Percentiles rank a stretch among this genome's conserved stretches.
Conservation (phyloP, 805 yeast genomes). For the Alloascoidea hylecoeti region DNA sequence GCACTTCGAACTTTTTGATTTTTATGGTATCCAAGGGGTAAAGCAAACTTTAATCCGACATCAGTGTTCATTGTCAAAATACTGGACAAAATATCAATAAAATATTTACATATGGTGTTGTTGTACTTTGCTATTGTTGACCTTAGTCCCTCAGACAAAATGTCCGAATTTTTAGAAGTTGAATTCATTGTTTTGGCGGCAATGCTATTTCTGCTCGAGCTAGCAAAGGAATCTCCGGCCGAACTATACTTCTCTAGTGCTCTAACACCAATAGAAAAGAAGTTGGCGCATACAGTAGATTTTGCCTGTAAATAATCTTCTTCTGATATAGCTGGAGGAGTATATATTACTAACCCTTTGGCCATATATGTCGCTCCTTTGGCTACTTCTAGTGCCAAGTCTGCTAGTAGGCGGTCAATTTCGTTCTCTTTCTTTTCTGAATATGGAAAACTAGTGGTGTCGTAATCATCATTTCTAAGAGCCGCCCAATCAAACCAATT, state of each 20-base stretch:
- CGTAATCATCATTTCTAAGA: constrained; percentile 3
- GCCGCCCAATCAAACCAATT: constrained; percentile 12
- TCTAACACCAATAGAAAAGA: background rate
- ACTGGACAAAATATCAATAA: constrained; percentile 52
- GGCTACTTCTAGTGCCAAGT: constrained; percentile 9
- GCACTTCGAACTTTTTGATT: background rate
- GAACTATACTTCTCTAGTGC: background rate
- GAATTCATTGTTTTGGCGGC: constrained; percentile 7
- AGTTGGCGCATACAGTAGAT: background rate
- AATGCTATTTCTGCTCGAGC: no score
- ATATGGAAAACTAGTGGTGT: background rate
- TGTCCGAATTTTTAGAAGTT: constrained; percentile 3
- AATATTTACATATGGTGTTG: constrained; percentile 24
- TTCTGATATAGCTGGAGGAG: constrained; percentile 15
- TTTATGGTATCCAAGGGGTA: background rate
- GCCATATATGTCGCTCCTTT: constrained; percentile 8
- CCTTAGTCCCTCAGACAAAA: constrained; percentile 23
- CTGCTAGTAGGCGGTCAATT: constrained; percentile 8
- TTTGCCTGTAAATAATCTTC: constrained; percentile 8
- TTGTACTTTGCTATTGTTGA: no score
- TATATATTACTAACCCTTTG: constrained; percentile 10
- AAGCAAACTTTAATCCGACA: background rate
- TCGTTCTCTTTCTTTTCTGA: constrained; percentile 4
- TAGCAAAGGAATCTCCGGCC: no score
- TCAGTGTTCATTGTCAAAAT: constrained; percentile 51